A percentile compares a stretch with the other conserved stretches of the same genome.
These are phyloP conservation scores for Colletotrichum noveboracense DNA, from an alignment of 2,329 filamentous ascomycete genomes.

Conservation along the genomic window DNA sequence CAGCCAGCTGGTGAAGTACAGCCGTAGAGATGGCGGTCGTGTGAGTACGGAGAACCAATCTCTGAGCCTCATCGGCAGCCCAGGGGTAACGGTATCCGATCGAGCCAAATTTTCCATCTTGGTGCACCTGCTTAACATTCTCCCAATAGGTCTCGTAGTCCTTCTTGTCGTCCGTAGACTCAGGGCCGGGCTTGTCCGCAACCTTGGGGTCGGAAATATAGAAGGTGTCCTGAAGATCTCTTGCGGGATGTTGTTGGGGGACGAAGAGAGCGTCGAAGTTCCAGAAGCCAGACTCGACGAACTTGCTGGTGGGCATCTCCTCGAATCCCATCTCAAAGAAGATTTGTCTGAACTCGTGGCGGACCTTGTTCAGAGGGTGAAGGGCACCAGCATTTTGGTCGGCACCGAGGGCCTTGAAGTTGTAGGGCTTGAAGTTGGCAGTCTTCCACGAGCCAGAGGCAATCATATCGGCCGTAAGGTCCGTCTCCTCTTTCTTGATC, in stretches of 20 bases:
- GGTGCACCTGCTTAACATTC: conserved; percentile 84
- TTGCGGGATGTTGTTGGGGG: conserved; percentile 82
- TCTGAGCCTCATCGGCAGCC: conserved; percentile 84
- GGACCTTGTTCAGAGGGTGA: conserved; percentile 88
- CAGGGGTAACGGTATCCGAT: conserved; percentile 97
- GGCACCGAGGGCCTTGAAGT: conserved; percentile 76
- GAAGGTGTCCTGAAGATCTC: conserved; percentile 97
- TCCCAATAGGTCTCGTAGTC: conserved; percentile 89
- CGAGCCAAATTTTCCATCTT: conserved; percentile 90
- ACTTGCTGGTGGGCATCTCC: conserved; percentile 95
- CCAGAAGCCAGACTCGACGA: conserved; percentile 98
- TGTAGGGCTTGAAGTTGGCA: conserved; percentile 82
- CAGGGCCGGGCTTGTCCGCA: conserved; percentile 71
- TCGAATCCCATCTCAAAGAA: conserved; percentile 99
- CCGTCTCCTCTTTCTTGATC: conserved; percentile 91
- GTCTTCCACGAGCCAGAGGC: conserved; percentile 89
- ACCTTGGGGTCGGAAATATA: conserved; percentile 89
- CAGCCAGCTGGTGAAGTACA: conserved; percentile 88
- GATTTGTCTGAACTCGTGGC: conserved; percentile 93
- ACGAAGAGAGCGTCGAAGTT: conserved; percentile 25
- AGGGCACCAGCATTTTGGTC: conserved; percentile 66
- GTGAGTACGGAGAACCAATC: conserved; percentile 92
- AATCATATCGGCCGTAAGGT: conserved; percentile 93
- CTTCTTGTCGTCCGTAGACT: conserved; percentile 58
- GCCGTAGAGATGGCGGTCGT: conserved; percentile 92